Evolutionary conservation across 495 filamentous ascomycete genomes (phyloP), one percentile per base, ranked within the genome.

Genomic region (Xylaria scruposa): DNA sequence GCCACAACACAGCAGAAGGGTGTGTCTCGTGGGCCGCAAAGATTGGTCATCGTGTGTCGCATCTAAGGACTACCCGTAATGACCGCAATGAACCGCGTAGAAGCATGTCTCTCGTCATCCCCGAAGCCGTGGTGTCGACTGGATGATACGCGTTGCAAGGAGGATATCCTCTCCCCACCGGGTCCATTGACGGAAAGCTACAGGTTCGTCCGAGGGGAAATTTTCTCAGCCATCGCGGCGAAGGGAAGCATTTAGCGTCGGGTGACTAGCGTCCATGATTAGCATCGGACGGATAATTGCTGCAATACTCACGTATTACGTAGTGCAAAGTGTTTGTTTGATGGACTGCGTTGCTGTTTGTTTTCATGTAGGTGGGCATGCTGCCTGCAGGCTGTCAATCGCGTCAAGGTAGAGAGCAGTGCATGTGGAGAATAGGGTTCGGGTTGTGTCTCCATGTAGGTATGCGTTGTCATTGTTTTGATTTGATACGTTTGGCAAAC

Each of bases 1-100:
- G 82, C 83, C 83, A 84, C 83, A 81, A 66, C 76, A 58, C 69
- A 49, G 42, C 77, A 73, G 75, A 75, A 75, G 78, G 74, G 79
- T 78, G 81, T 77, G 83, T 81, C 83, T 83, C 83, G 83, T 84
- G 84, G 78, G 79, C 76, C 73, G 74, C 74, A 67, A 38, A 81
- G 76, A 83, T 82, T 84, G 82, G 84, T 71, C 77, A 19, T 75
- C 56, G 62, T n/a, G 67, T 73, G 77, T 76, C 70, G 72, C 75
- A 75, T 68, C 76, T 75, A 74, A 65, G 70, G 74, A 70, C 70
- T 74, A 66, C 38, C 46, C 70, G 72, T 74, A 70, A 46, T 65
- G 73, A 71, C 46, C 70, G 72, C 73, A 70, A 46, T 65, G 73
- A 71, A 77, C 64, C 73, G 71, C 67, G 77, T 61, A 75, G 69